These are phyloP conservation scores for Yarrowia porcina DNA, from an alignment of 805 yeast species.

Conservation along the genomic window DNA sequence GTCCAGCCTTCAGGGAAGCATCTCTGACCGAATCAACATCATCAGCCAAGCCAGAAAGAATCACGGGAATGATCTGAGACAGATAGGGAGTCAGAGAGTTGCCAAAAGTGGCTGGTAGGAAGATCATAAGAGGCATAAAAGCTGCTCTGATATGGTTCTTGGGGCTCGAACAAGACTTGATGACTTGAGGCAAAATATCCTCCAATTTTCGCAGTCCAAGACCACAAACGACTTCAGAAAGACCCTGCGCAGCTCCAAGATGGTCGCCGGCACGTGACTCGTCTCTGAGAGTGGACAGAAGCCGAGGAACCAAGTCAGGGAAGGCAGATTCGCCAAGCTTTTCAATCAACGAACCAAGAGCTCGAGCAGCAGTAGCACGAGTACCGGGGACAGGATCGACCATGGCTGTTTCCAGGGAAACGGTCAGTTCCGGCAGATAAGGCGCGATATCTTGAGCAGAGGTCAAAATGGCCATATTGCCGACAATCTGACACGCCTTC, in stretches of 20 bases:
- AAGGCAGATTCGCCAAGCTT: constrained; percentile 93
- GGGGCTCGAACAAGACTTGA: constrained; percentile 65
- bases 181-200: constrained; percentile 77
- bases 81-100: constrained; percentile 86
- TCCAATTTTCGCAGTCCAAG: constrained; percentile 84
- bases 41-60: constrained; percentile 88
- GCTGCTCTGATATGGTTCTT: constrained; percentile 81
- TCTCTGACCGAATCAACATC: constrained; percentile 81
- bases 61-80: constrained; percentile 82
- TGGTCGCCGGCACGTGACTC: constrained; percentile 82
- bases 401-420: constrained; percentile 88
- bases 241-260: constrained; percentile 95
- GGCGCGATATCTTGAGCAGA: constrained; percentile 83
- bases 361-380: constrained; percentile 95
- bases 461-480: constrained; percentile 95
- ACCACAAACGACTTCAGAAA: constrained; percentile 90
- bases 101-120: constrained; percentile 93
- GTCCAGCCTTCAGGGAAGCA: constrained; percentile 86
- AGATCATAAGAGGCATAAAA: constrained; percentile 82
- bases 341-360: constrained; percentile 92
- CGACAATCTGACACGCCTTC: constrained; percentile 96
- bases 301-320: constrained; percentile 84
- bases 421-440: constrained; percentile 70
- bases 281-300: constrained; percentile 72
- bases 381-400: constrained; percentile 98